Evolutionary conservation across 148 eudicot species (phyloP), one percentile per base, ranked within the genome.

Genomic region (Rhododendron williamsianum): DNA sequence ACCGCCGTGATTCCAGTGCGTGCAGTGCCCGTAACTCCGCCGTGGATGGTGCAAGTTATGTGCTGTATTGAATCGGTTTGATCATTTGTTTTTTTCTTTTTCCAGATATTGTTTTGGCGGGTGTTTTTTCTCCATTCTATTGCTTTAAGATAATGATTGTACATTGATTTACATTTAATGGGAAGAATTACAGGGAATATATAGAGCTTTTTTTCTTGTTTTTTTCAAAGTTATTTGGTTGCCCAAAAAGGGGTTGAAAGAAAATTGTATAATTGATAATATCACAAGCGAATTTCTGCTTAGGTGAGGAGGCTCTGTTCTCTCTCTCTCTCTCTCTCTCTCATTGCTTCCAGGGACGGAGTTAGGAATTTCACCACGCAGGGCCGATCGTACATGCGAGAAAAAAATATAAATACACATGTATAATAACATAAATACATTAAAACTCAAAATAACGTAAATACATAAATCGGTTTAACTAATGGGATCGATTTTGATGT

Each of bases 41-140:
- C 41, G 76, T 13, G 21, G 86, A 58, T 33, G 41, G 36, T 86
- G 56, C 87, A 88, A 41, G 87, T 89, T 49, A 86, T 81, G 87
- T 86, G 82, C 83, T 76, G 33, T 54, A 16, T 35, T 74, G 43
- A 38, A 35, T 74, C 18, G 23, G 11, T 73, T 73, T 5, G 78
- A 16, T 54, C 18, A 7, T 2, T 30, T 33, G 5, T 30, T 36
- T 51, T 15, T 52, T 52, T 30, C 19, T 36, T 52, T 38, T 5
- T 58, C 21, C 45, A 23, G 25, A 33, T 16, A 41, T 11, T 76
- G 10, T 18, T 41, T 41, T 76, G 36, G 49, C 6, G 41, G 83
- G 69, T 8, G 46, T 10, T 36, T 35, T 67, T 58, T 23, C 16
- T 27, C 36, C 74, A 27, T 69, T 81, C 23, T 23, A 54, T 19